A percentile compares a stretch with the other conserved stretches of the same genome.
These are phyloP conservation scores for Stephanodiscus triporus DNA, from an alignment of 108 stramenopile species.

Conservation along the genomic window DNA sequence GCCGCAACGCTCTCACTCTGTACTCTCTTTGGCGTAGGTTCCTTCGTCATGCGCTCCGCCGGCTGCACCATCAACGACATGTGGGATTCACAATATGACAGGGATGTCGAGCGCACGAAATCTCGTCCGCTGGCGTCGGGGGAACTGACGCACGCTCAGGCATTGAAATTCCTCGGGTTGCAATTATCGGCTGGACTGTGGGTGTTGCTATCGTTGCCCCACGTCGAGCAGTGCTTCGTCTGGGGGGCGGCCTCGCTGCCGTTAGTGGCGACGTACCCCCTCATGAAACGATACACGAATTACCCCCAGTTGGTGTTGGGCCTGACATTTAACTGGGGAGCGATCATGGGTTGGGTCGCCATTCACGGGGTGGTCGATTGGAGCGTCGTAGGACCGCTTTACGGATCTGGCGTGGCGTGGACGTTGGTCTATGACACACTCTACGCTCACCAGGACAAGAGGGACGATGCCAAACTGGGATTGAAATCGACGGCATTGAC, in stretches of 20 bases:
- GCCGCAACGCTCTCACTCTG: conserved; percentile 38
- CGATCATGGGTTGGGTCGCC: conserved; percentile 92
- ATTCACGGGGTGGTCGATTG: conserved; percentile 74
- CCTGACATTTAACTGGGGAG: conserved; percentile 98
- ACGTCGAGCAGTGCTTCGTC: conserved; percentile 69
- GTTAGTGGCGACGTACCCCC: conserved; percentile 90
- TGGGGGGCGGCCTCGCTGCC: conserved; percentile 91
- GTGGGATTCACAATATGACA: conserved; percentile 95
- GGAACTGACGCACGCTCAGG: conserved; percentile 66
- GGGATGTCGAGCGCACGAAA: conserved; percentile 84
- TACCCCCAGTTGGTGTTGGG: conserved; percentile 96
- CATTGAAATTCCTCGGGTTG: conserved; percentile 78
- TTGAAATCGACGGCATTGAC: conserved; percentile 90
- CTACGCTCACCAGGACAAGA: conserved; percentile 98
- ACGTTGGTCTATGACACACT: conserved; percentile 98
- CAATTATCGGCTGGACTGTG: conserved; percentile 88
- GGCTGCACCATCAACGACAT: conserved; percentile 99
- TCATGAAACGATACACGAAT: conserved; percentile 94
- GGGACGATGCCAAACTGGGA: conserved; percentile 88
- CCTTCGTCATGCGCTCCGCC: conserved; percentile 94
- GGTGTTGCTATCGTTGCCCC: conserved; percentile 86
- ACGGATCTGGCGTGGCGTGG: conserved; percentile 90
- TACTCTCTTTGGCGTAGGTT: conserved; percentile 74
- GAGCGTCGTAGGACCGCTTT: conserved; percentile 81
- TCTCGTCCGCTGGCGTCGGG: conserved; percentile 90